A percentile compares a stretch with the other conserved stretches of the same genome.
Evolutionary conservation across 179 eudicot genomes (phyloP).

Genomic region (Silene noctiflora): DNA sequence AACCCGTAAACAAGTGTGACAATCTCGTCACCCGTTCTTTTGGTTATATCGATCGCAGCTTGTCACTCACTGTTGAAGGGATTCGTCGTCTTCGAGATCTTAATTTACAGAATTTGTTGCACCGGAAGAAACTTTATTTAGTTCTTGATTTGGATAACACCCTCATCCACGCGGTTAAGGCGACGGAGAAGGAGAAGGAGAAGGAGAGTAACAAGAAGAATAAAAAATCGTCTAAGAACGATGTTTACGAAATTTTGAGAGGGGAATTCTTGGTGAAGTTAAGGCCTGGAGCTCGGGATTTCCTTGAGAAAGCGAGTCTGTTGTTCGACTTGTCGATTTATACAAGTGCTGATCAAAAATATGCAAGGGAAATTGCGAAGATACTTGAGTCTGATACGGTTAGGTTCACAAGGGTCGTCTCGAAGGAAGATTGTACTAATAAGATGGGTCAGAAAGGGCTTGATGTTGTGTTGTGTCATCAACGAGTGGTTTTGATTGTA

Average conservation of each 20-base stretch:
- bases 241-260: neutral
- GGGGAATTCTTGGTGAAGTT: neutral
- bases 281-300: slow-evolving; percentile 2
- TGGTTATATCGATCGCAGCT: neutral
- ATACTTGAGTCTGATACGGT: slow-evolving; percentile 6
- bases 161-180: neutral
- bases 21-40: neutral
- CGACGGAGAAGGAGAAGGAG: neutral
- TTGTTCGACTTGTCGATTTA: slow-evolving; percentile 14
- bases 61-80: neutral
- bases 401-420: neutral
- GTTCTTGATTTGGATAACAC: slow-evolving; percentile 5
- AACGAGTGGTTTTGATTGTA: slow-evolving; percentile 9
- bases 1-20: neutral
- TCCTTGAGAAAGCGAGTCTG: neutral
- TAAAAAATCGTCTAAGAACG: neutral
- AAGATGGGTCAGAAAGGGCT: neutral
- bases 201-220: neutral
- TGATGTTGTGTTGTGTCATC: neutral
- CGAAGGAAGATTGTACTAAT: neutral
- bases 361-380: neutral
- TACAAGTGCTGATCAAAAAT: neutral
- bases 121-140: neutral
- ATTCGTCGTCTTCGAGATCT: neutral
- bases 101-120: neutral